Evolutionary conservation across 2,329 filamentous ascomycete species (phyloP), one percentile per base, ranked within the genome.

Genomic region (Fusarium pilosicola): DNA sequence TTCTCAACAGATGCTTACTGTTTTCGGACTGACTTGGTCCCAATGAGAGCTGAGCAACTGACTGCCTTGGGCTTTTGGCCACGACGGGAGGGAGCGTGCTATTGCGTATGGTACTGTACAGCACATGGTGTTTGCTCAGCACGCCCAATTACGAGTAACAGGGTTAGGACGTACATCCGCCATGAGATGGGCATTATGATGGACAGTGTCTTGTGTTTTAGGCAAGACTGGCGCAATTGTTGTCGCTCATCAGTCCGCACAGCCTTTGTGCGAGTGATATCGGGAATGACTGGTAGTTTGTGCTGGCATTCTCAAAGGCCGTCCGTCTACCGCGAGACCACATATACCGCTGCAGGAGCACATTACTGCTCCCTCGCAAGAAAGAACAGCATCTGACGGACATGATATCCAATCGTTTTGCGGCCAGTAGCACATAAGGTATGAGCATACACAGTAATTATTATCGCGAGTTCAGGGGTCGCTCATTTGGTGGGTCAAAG

Each of bases 131-230:
- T 64, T 61, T 74, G 62, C 60, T 58, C 48, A 46, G 63, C 55
- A 30, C 57, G 36, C 44, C 54, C 45, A 46, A 65, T 49, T 62
- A 65, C 49, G 55, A 62, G 41, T 45, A 51, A 51, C 34, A 57
- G 42, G 73, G 62, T 54, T 62, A 65, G 41, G 63, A 49, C 28
- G 56, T 60, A 46, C 28, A 59, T 60, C 58, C 26, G 55, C 54
- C 28, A 60, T 61, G 49, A 56, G 32, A 51, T 30, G 28, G 44
- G 41, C 63, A 76, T 76, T 75, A 57, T 46, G 72, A 77, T 76
- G 59, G 68, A 58, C 70, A 65, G 54, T 65, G 57, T 58, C 66
- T 70, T 75, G 57, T 59, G 75, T 77, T 77, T 77, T 75, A 77
- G 67, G 59, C 67, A 65, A 46, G 68, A 55, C 68, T 68, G 44